Conservation (phyloP, 352 stramenopile genomes). For the Plasmopara halstedii region DNA sequence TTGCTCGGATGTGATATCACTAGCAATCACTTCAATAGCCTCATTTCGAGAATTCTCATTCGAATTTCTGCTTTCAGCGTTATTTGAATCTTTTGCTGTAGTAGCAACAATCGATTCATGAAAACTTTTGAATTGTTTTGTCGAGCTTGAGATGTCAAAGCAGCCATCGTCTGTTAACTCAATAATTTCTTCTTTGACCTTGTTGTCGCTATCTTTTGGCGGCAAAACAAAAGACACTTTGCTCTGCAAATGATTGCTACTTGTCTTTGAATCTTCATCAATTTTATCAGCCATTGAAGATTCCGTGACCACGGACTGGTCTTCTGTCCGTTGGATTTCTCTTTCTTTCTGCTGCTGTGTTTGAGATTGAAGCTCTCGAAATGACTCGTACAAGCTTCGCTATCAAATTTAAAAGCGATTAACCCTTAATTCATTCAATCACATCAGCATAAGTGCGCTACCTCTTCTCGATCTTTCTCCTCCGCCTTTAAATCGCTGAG, state of each 20-base stretch:
- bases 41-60: too few relatives aligned
- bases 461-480: conserved; percentile 73
- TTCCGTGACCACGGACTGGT: too few relatives aligned
- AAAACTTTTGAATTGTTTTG: not conserved
- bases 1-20: not conserved
- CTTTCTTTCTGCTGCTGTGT: conserved; percentile 6
- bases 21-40: conserved; percentile 7
- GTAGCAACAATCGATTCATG: not conserved
- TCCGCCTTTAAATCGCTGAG: conserved; percentile 64
- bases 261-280: not conserved
- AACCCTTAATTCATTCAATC: not conserved
- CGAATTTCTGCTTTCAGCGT: not conserved
- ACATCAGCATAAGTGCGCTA: conserved; percentile 5
- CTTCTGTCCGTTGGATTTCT: too few relatives aligned
- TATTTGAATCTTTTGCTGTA: not conserved
- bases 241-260: conserved; percentile 17
- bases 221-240: conserved; percentile 36
- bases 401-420: conserved; percentile 4
- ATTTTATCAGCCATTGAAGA: not conserved
- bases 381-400: conserved; percentile 69
- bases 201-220: conserved; percentile 4
- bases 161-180: conserved; percentile 43
- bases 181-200: conserved; percentile 27
- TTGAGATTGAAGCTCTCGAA: conserved; percentile 33
- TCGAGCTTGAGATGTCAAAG: conserved; percentile 33